Percentiles rank a stretch among this genome's conserved stretches.
These are phyloP conservation scores for Powellomyces hirtus DNA, from an alignment of 192 early-diverging fungal species.

Conservation along the genomic window DNA sequence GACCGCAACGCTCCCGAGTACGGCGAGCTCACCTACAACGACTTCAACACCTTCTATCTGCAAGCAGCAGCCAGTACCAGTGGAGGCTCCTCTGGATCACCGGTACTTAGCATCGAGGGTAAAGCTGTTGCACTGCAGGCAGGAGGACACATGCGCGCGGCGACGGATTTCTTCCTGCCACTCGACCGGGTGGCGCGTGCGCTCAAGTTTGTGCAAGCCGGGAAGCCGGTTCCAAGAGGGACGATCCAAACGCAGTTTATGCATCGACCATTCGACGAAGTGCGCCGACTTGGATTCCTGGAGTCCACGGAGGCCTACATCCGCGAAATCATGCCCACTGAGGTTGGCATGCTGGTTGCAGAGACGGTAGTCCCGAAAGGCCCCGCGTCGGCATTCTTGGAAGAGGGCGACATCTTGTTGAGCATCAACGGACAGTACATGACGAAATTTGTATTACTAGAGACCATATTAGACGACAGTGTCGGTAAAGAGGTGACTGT, in stretches of 20 bases:
- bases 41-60: conserved; percentile 63
- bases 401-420: conserved; percentile 76
- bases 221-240: conserved; percentile 50
- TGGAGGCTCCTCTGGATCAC: conserved; percentile 75
- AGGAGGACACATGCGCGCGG: conserved; percentile 65
- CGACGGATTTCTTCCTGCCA: conserved; percentile 85
- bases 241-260: conserved; percentile 72
- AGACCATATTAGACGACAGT: conserved; percentile 67
- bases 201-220: conserved; percentile 33
- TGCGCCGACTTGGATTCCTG: conserved; percentile 65
- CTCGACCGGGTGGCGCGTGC: conserved; percentile 59
- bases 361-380: conserved; percentile 74
- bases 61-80: conserved; percentile 77
- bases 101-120: conserved; percentile 79
- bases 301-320: conserved; percentile 62
- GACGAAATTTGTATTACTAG: conserved; percentile 82
- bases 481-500: conserved; percentile 58
- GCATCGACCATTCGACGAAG: conserved; percentile 75
- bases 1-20: conserved; percentile 82
- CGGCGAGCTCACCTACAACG: conserved; percentile 67
- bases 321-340: conserved; percentile 55
- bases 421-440: conserved; percentile 67
- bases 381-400: conserved; percentile 61
- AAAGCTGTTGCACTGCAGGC: conserved; percentile 80
- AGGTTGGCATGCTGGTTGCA: conserved; percentile 78